Conservation (phyloP, 2,329 filamentous ascomycete species). For the Aureobasidium melanogenum region DNA sequence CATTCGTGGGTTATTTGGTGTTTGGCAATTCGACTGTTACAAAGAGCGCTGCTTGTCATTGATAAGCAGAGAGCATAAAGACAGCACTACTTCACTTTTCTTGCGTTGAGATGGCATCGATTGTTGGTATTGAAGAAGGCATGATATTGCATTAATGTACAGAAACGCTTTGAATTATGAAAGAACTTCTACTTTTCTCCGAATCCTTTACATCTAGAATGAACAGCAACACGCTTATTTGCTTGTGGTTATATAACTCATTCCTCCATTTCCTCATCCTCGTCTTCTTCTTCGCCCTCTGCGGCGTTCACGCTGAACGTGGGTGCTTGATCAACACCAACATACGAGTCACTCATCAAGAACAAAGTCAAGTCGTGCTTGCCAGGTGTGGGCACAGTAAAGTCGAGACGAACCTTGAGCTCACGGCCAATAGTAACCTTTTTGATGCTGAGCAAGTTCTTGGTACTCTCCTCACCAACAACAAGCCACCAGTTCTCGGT, state of each 20-base stretch:
- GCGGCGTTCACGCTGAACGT: constrained; percentile 76
- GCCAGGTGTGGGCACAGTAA: constrained; percentile 74
- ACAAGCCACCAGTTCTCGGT: constrained; percentile 99
- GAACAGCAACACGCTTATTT: background rate
- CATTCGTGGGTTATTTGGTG: constrained; percentile 76
- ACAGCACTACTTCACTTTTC: background rate
- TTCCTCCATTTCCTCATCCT: constrained; percentile 51
- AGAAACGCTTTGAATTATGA: background rate
- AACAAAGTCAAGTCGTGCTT: constrained; percentile 84
- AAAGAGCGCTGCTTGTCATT: constrained; percentile 91
- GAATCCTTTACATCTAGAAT: background rate
- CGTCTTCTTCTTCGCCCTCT: constrained; percentile 91
- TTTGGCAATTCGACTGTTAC: constrained; percentile 67
- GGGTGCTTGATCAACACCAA: constrained; percentile 93
- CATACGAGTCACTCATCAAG: constrained; percentile 94
- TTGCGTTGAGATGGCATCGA: background rate
- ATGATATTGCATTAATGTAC: background rate
- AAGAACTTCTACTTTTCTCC: background rate
- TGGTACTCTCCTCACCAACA: constrained; percentile 83
- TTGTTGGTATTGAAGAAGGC: background rate
- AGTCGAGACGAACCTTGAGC: constrained; percentile 74
- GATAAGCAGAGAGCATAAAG: constrained; percentile 18
- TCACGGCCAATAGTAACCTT: constrained; percentile 76
- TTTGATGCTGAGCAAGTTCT: constrained; percentile 86
- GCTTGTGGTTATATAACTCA: background rate